phyloP scores from a whole-genome alignment of 2,329 filamentous ascomycete genomes.

The Coleophoma eucalyptorum region DNA sequence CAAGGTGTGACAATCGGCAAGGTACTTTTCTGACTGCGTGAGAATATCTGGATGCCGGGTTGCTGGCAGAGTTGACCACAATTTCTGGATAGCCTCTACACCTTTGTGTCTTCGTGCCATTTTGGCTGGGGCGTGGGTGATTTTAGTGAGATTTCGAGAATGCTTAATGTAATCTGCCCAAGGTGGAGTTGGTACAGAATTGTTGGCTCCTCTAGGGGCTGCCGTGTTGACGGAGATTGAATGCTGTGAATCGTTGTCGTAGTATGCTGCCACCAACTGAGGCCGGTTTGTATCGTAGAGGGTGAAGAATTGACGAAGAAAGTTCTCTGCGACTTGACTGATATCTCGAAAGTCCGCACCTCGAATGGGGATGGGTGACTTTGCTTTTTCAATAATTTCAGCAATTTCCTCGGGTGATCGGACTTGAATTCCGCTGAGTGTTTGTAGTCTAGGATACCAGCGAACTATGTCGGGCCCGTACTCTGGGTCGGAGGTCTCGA shows the following conservation, averaged over 20 bases:
- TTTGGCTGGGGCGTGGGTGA: conserved; percentile 56
- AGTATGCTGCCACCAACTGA: conserved; percentile 61
- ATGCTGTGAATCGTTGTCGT: conserved; percentile 73
- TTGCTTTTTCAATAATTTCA: conserved; percentile 40
- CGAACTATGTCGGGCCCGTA: conserved; percentile 70
- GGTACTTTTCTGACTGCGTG: conserved; percentile 66
- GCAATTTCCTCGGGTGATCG: conserved; percentile 69
- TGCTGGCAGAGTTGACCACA: conserved; percentile 67
- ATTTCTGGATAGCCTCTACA: conserved; percentile 56
- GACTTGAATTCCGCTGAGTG: conserved; percentile 71
- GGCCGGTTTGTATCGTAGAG: conserved; percentile 70
- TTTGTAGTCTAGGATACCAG: conserved; percentile 80
- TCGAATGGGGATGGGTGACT: conserved; percentile 55
- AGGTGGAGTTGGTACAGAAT: conserved; percentile 37
- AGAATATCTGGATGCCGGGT: conserved; percentile 73
- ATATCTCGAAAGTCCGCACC: conserved; percentile 72
- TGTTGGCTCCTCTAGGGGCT: conserved; percentile 40
- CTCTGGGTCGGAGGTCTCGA: conserved; percentile 55
- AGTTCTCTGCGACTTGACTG: conserved; percentile 69
- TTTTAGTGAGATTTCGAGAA: conserved; percentile 73
- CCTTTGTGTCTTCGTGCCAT: conserved; percentile 66
- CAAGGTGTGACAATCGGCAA: conserved; percentile 76
- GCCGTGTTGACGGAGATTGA: conserved; percentile 69
- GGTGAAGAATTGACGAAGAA: conserved; percentile 70
- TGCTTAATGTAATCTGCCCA: conserved; percentile 76